Conservation (phyloP, 129 eudicot genomes). For the Logfia minima region DNA sequence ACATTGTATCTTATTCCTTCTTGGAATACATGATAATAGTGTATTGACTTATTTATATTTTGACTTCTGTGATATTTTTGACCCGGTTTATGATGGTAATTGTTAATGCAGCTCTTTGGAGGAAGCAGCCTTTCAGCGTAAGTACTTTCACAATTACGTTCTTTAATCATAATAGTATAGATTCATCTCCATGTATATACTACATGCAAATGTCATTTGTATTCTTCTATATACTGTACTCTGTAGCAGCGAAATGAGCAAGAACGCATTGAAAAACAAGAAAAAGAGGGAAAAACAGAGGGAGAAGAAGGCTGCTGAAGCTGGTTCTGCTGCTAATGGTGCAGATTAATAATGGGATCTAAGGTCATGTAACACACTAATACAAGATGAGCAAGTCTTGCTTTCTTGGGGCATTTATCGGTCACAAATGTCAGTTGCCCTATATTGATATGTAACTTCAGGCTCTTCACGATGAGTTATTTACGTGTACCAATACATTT, state of each 20-base stretch:
- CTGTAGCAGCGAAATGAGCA: constrained; percentile 72
- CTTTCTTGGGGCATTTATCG: constrained; percentile 9
- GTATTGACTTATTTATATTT: background rate
- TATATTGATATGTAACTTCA: background rate
- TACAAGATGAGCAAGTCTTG: constrained; percentile 8
- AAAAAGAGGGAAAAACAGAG: constrained; percentile 89
- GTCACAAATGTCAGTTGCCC: background rate
- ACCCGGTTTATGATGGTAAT: constrained; percentile 8
- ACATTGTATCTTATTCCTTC: background rate
- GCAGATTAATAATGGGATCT: constrained; percentile 24
- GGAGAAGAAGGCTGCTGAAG: constrained; percentile 91
- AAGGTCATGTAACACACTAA: constrained; percentile 7
- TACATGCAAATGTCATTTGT: background rate
- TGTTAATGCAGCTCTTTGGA: constrained; percentile 67
- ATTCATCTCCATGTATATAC: constrained; percentile 1
- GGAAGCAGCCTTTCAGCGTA: constrained; percentile 61
- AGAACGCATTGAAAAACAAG: constrained; percentile 90
- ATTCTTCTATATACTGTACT: constrained; percentile 20
- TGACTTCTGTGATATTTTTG: constrained; percentile 4
- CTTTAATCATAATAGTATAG: background rate
- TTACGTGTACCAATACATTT: constrained; percentile 1
- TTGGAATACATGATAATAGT: background rate
- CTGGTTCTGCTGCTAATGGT: constrained; percentile 39
- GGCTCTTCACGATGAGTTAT: background rate
- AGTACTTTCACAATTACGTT: constrained; percentile 32